Evolutionary conservation across 306 rosid genomes (phyloP), one percentile per base, ranked within the genome.

Genomic region (Vigna hirtella): DNA sequence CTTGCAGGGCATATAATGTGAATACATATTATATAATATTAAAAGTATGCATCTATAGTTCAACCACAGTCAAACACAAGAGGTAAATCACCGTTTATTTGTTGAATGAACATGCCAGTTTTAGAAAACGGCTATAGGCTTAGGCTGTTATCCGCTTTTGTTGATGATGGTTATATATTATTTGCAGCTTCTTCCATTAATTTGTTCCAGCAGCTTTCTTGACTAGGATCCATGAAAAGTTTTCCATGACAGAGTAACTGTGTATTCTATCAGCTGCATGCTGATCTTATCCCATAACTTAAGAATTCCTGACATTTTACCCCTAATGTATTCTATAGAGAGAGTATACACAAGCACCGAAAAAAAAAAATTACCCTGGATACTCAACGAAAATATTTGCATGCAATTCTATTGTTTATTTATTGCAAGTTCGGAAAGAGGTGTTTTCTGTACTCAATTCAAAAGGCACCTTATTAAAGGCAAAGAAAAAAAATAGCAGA

Each of bases 381-480:
- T 28, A 59, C 42, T 36, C 2, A 30, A 32, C 7, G 36, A 18
- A 71, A 36, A 58, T 73, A 73, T 57, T 73, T 73, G 45, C 38
- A 74, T 16, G 10, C 43, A 28, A 45, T 26, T 61, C 48, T 22
- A 26, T 22, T 40, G 18, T 73, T 56, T 56, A 16, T 57, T 58
- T 42, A 26, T 10, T 58, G 69, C 24, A 64, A 7, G 49, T 13
- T 42, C 34, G 55, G 55, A 53, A 64, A 72, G 28, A 15, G 34
- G 47, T 14, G 45, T n/a, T 45, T 24, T 50, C 14, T 77, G 34
- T 47, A 24, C 61, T 69, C 47, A 76, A 62, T 40, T 42, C 59
- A 49, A 61, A 69, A 76, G 51, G 52, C 56, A 17, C 50, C 40
- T 59, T 12, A 30, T 64, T 70, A 9, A 57, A 28, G 74, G n/a